Evolutionary conservation across 2,329 filamentous ascomycete genomes (phyloP).

Genomic region (Aspergillus aculeatinus): DNA sequence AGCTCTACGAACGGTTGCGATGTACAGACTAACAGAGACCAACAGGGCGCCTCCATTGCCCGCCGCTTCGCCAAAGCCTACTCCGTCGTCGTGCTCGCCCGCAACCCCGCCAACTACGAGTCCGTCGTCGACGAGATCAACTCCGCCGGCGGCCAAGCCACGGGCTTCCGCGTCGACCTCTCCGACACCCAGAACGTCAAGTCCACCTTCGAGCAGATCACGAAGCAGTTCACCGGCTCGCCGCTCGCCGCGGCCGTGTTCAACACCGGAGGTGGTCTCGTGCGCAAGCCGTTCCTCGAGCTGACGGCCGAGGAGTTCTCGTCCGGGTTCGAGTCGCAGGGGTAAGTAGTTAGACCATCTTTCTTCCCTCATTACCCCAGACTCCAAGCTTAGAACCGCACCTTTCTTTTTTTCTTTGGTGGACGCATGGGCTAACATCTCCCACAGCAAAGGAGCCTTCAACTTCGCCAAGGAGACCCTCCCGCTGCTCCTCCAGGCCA

Average conservation of each 20-base stretch:
- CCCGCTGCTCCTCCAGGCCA: conserved; percentile 66
- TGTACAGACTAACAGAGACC: background rate
- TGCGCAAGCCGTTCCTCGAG: conserved; percentile 62
- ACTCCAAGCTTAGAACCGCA: too few relatives aligned
- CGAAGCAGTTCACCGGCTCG: conserved; percentile 51
- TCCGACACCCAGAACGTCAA: conserved; percentile 54
- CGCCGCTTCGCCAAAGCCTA: conserved; percentile 60
- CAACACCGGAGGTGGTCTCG: conserved; percentile 59
- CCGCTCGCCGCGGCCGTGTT: conserved; percentile 57
- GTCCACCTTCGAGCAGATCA: conserved; percentile 54
- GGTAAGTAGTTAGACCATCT: conserved; percentile 35
- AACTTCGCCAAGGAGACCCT: conserved; percentile 71
- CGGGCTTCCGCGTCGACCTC: conserved; percentile 62
- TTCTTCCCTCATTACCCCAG: too few relatives aligned
- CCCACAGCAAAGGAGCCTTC: conserved; percentile 61
- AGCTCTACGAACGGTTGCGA: background rate
- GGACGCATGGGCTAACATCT: too few relatives aligned
- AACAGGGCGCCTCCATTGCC: conserved; percentile 57
- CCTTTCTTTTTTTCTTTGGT: too few relatives aligned
- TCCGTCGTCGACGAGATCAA: conserved; percentile 61
- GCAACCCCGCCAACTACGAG: conserved; percentile 58
- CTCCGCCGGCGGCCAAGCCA: conserved; percentile 55
- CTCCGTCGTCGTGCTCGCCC: conserved; percentile 59
- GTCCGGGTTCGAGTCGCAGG: conserved; percentile 50
- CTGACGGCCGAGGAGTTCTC: conserved; percentile 59